Conservation (phyloP, 2,329 filamentous ascomycete species). For the Aaosphaeria pasadenensis region DNA sequence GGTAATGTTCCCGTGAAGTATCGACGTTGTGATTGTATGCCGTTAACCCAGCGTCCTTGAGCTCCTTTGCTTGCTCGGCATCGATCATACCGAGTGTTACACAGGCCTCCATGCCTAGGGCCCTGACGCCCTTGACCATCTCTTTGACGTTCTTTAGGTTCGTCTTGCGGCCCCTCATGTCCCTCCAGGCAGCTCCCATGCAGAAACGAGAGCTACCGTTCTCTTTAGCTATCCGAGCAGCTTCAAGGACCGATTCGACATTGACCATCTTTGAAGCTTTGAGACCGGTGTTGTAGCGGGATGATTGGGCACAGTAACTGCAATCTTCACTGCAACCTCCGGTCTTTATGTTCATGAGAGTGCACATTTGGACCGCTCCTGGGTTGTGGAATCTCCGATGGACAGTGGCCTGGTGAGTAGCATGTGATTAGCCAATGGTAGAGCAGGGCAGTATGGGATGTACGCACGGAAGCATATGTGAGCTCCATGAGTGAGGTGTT, state of each 20-base stretch:
- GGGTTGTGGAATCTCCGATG: conserved; percentile 86
- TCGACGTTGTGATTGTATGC: conserved; percentile 96
- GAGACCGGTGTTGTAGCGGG: conserved; percentile 73
- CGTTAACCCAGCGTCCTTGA: conserved; percentile 80
- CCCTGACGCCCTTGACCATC: conserved; percentile 80
- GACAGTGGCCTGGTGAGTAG: conserved; percentile 58
- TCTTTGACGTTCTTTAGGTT: conserved; percentile 78
- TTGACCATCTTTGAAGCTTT: conserved; percentile 75
- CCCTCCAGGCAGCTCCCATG: conserved; percentile 91
- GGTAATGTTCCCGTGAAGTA: conserved; percentile 86
- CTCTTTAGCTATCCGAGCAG: conserved; percentile 71
- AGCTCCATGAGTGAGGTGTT: conserved; percentile 78
- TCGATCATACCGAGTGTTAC: conserved; percentile 96
- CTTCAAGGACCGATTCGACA: conserved; percentile 76
- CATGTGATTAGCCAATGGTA: neutral
- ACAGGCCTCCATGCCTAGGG: conserved; percentile 83
- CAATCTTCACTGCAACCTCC: conserved; percentile 91
- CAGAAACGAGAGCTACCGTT: conserved; percentile 91
- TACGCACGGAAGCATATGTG: conserved; percentile 65
- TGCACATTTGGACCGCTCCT: conserved; percentile 84
- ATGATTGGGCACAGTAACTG: conserved; percentile 88
- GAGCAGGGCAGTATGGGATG: neutral
- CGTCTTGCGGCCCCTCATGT: conserved; percentile 88
- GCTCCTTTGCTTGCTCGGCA: conserved; percentile 71
- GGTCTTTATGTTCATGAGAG: conserved; percentile 95